A percentile compares a stretch with the other conserved stretches of the same genome.
Evolutionary conservation across 1,139 yeast species (phyloP).

Genomic region (Candida dubliniensis): DNA sequence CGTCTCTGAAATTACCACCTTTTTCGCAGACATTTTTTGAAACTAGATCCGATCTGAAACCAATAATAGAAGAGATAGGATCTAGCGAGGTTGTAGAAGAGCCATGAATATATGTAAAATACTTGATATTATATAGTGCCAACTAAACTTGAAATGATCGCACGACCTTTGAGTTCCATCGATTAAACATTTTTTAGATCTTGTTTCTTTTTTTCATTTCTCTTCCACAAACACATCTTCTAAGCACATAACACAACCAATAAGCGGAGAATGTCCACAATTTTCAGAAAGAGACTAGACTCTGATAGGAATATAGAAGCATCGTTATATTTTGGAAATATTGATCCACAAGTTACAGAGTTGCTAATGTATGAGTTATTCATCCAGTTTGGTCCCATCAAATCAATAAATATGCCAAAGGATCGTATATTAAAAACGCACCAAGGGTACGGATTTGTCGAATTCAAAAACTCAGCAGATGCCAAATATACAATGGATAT

Average conservation of each 20-base stretch:
- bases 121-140: too few relatives aligned
- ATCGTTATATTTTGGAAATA: constrained; percentile 79
- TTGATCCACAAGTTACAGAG: constrained; percentile 74
- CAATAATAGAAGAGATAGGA: constrained; percentile 4
- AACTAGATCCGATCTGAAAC: not conserved
- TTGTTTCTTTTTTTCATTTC: not conserved
- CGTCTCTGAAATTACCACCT: constrained; percentile 19
- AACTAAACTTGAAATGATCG: too few relatives aligned
- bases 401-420: constrained; percentile 70
- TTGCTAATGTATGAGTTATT: constrained; percentile 74
- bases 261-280: constrained; percentile 24
- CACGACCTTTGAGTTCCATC: too few relatives aligned
- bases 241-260: not conserved
- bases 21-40: not conserved
- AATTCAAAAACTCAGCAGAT: constrained; percentile 59
- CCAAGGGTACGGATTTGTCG: constrained; percentile 90
- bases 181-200: too few relatives aligned
- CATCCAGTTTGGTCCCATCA: constrained; percentile 82
- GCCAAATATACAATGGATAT: constrained; percentile 69
- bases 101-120: too few relatives aligned
- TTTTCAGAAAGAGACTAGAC: constrained; percentile 37
- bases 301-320: constrained; percentile 60
- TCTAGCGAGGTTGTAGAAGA: not conserved
- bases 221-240: not conserved
- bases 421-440: constrained; percentile 71